Conservation (phyloP, 495 filamentous ascomycete genomes). For the Astrothelium subdiscretum region DNA sequence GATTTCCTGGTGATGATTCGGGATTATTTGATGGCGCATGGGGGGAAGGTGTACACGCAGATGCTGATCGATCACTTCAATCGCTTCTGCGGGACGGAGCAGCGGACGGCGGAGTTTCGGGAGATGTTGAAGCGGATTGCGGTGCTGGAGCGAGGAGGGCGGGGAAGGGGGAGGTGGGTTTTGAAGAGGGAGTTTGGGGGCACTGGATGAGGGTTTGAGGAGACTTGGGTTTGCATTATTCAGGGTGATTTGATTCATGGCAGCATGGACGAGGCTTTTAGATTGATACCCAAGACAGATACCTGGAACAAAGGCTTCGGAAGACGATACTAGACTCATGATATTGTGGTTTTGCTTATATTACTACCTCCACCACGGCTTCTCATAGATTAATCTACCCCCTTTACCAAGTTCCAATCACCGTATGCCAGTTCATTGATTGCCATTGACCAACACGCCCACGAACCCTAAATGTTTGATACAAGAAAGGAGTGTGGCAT, state of each 20-base stretch:
- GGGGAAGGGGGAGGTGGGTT: slow-evolving; percentile 48
- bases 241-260: neutral
- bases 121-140: slow-evolving; percentile 50
- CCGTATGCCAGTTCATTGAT: neutral
- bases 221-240: neutral
- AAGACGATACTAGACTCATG: neutral
- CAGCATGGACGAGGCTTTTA: too few relatives aligned
- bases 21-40: slow-evolving; percentile 58
- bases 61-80: slow-evolving; percentile 73
- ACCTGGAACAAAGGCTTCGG: too few relatives aligned
- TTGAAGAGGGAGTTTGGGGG: slow-evolving; percentile 47
- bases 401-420: neutral
- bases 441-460: neutral
- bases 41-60: slow-evolving; percentile 60
- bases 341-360: too few relatives aligned
- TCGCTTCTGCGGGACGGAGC: slow-evolving; percentile 43
- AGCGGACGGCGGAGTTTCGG: slow-evolving; percentile 50
- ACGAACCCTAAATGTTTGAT: neutral
- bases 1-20: slow-evolving; percentile 57
- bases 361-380: neutral
- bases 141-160: slow-evolving; percentile 40
- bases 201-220: neutral
- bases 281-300: neutral
- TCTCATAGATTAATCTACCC: neutral
- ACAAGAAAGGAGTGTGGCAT: slow-evolving; percentile 1